phyloP scores from a whole-genome alignment of 805 yeast genomes.

The Blastobotrys muscicola region DNA sequence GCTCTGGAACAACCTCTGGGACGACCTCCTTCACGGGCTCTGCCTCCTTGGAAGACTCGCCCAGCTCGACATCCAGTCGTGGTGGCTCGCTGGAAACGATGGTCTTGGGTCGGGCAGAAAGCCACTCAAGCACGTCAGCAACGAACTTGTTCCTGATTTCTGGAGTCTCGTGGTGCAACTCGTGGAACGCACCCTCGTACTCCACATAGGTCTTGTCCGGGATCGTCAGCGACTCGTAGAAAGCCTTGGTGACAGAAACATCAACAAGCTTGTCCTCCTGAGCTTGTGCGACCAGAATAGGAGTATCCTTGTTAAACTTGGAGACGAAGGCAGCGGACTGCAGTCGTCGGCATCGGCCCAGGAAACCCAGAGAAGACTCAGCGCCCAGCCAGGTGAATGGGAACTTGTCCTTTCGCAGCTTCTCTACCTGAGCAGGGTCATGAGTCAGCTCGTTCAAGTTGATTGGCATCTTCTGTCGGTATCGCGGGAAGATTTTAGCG shows the following conservation, averaged over 20 bases:
- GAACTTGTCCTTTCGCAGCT: slow-evolving; percentile 21
- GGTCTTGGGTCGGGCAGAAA: slow-evolving; percentile 8
- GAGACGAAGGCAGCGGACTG: slow-evolving; percentile 20
- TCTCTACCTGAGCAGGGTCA: slow-evolving; percentile 19
- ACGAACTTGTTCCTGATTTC: slow-evolving; percentile 10
- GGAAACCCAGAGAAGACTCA: slow-evolving; percentile 25
- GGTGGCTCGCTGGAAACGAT: not conserved
- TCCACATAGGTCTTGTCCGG: slow-evolving; percentile 16
- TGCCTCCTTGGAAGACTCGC: slow-evolving; percentile 1
- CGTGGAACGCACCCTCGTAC: slow-evolving; percentile 19
- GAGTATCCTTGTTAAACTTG: slow-evolving; percentile 24
- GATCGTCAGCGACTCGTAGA: slow-evolving; percentile 14
- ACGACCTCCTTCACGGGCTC: not conserved
- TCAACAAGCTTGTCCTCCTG: slow-evolving; percentile 16
- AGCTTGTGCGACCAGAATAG: slow-evolving; percentile 29
- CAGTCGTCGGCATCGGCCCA: slow-evolving; percentile 28
- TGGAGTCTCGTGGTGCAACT: slow-evolving; percentile 8
- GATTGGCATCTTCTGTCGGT: slow-evolving; percentile 18
- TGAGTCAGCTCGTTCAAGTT: slow-evolving; percentile 20
- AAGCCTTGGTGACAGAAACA: slow-evolving; percentile 15
- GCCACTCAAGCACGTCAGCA: slow-evolving; percentile 15
- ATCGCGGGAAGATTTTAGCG: slow-evolving; percentile 21
- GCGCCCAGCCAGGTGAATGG: slow-evolving; percentile 23
- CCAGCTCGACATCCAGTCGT: not conserved
- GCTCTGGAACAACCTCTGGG: slow-evolving; percentile 2